Evolutionary conservation across 1,284 basidiomycete genomes (phyloP).

Genomic region (Fistulina hepatica): DNA sequence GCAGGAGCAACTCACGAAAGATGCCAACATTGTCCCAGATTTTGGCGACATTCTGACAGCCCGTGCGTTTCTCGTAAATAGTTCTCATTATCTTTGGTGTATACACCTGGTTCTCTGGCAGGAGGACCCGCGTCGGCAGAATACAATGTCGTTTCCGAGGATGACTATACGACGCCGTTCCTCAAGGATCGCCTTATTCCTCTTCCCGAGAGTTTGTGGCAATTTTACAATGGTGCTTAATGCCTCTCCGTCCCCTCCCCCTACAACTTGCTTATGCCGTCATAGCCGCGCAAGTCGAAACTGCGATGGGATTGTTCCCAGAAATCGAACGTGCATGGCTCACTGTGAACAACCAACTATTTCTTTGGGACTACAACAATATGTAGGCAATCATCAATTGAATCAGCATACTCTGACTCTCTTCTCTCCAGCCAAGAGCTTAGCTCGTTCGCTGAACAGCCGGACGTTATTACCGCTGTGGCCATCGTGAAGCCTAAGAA

Average conservation of each 20-base stretch:
- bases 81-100: constrained; percentile 9
- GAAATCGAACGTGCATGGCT: constrained; percentile 96
- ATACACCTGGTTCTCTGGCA: constrained; percentile 32
- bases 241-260: constrained; percentile 1
- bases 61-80: constrained; percentile 28
- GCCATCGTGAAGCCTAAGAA: constrained; percentile 72
- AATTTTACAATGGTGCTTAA: constrained; percentile 70
- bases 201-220: constrained; percentile 77
- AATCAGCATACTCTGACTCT: constrained; percentile 12
- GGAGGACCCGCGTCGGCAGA: constrained; percentile 55
- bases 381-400: constrained; percentile 40
- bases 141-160: constrained; percentile 70
- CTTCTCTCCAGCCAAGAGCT: constrained; percentile 56
- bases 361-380: constrained; percentile 95
- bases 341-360: constrained; percentile 87
- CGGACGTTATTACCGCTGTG: constrained; percentile 84
- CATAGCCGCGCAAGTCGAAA: constrained; percentile 46
- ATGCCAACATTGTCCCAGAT: constrained; percentile 63
- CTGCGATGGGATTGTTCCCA: constrained; percentile 84
- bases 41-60: constrained; percentile 51
- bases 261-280: constrained; percentile 14
- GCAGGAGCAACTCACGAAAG: constrained; percentile 57
- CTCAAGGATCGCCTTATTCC: constrained; percentile 66
- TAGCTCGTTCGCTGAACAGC: constrained; percentile 82
- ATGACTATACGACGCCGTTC: constrained; percentile 71